Base-by-base conservation (phyloP, 1,284 basidiomycete genomes). In the Ustilago shanxiensis region DNA sequence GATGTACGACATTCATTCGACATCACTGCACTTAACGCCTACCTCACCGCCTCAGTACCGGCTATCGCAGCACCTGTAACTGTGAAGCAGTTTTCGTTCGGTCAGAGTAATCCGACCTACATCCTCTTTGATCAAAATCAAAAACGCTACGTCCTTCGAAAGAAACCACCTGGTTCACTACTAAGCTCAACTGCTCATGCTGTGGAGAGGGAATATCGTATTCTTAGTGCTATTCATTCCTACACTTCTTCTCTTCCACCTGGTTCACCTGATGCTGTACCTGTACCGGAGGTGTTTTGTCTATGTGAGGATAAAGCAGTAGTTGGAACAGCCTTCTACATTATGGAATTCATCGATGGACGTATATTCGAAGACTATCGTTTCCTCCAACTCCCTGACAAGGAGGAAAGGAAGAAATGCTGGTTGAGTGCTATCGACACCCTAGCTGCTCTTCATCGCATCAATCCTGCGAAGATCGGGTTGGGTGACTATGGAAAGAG, bases 121-220 rank as follows among this genome's bases (percentile, higher is more conserved):
- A 93, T 95, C 87, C 86, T 96, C 3, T 77, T 77, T 28, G 70
- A 64, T 31, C 2, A 89, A 5, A 89, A 87, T 91, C 92, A 79
- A 60, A 89, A 83, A 1, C 90, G 90, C n/a, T 94, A 91, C 77
- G 95, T 98, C 1, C 88, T 98, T 54, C 92, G 95, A 33, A 95
- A 97, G 86, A 96, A 97, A 84, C 95, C 95, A n/a, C 91, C 92
- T 0, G 95, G 95, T 0, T 88, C 91, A 49, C 90, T 98, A 1
- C 88, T 98, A 16, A 93, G 93, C 1, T 89, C 91, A 57, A 98
- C 95, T 1, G 95, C 95, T 0, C 95, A 98, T 85, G 93, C 95
- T 83, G 91, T 98, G 53, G 95, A 98, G 84, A 91, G 95, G 50
- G 95, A 98, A 88, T 97, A 92, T 87, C 89, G 89, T 29, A 91